Evolutionary conservation across 75 land plant species (phyloP).

Genomic region (Sequoiadendron giganteum): DNA sequence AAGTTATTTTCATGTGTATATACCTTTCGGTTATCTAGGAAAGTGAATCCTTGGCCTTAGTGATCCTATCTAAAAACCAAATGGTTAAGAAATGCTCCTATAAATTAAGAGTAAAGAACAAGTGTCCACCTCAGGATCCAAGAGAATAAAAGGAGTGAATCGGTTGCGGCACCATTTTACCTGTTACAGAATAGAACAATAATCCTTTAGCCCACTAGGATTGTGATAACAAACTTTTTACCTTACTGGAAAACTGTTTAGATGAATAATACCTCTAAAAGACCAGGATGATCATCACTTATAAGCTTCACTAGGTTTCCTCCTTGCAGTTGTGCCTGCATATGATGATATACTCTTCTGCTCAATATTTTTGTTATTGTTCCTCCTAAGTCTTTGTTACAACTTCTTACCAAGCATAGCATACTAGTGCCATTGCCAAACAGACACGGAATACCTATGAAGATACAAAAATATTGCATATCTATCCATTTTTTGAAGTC

Average conservation of each 20-base stretch:
- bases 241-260: not conserved
- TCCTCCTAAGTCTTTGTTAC: not conserved
- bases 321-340: slow-evolving; percentile 22
- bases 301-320: slow-evolving; percentile 23
- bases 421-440: not conserved
- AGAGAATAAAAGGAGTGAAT: slow-evolving; percentile 26
- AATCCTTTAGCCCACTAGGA: not conserved
- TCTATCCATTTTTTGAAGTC: not conserved
- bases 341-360: not conserved
- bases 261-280: slow-evolving; percentile 22
- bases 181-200: slow-evolving; percentile 8
- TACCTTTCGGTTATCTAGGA: not conserved
- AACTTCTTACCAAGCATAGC: not conserved
- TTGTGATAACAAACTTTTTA: slow-evolving; percentile 3
- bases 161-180: slow-evolving; percentile 36
- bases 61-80: not conserved
- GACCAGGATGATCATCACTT: slow-evolving; percentile 25
- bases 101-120: not conserved
- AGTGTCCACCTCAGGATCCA: slow-evolving; percentile 21
- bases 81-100: not conserved
- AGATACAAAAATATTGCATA: not conserved
- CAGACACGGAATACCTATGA: not conserved
- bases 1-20: not conserved
- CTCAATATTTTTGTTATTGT: not conserved
- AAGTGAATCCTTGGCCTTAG: not conserved